These are phyloP conservation scores for Acanthamoeba triangularis DNA, from an alignment of 208 protist species.

Conservation along the genomic window DNA sequence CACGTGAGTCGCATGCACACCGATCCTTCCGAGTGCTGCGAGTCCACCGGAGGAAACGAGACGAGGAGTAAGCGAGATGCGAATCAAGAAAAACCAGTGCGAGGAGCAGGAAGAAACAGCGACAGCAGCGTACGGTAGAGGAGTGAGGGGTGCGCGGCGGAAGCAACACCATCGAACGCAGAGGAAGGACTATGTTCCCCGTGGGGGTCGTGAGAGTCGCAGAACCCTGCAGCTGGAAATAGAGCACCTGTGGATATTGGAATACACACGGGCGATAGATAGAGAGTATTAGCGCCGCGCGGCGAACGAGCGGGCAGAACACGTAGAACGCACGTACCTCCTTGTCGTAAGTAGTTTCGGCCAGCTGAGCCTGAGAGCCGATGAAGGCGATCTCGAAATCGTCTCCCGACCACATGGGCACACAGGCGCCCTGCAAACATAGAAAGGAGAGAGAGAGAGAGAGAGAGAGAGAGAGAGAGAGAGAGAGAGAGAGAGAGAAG, in stretches of 20 bases:
- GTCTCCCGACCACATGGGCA: slow-evolving; percentile 1
- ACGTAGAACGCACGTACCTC: background rate
- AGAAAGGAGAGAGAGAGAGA: background rate
- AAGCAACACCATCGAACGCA: slow-evolving; percentile 5
- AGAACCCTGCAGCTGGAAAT: slow-evolving; percentile 37
- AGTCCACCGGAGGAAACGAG: background rate
- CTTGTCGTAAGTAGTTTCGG: background rate
- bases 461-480: too few species aligned
- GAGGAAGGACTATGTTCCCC: background rate
- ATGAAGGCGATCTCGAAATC: slow-evolving; percentile 28
- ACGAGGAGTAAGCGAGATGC: background rate
- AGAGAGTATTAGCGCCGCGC: background rate
- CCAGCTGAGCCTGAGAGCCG: background rate
- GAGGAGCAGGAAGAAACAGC: too few species aligned
- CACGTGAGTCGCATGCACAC: slow-evolving; percentile 41
- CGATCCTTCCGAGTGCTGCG: background rate
- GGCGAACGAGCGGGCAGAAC: background rate
- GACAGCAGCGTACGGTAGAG: background rate
- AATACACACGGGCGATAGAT: background rate
- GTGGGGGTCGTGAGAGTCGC: background rate
- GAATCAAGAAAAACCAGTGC: too few species aligned
- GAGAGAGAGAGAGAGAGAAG: background rate
- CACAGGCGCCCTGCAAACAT: background rate
- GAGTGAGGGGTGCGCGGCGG: slow-evolving; percentile 10
- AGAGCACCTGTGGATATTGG: slow-evolving; percentile 7